These are phyloP conservation scores for Ogataea haglerorum DNA, from an alignment of 805 yeast species.

Conservation along the genomic window DNA sequence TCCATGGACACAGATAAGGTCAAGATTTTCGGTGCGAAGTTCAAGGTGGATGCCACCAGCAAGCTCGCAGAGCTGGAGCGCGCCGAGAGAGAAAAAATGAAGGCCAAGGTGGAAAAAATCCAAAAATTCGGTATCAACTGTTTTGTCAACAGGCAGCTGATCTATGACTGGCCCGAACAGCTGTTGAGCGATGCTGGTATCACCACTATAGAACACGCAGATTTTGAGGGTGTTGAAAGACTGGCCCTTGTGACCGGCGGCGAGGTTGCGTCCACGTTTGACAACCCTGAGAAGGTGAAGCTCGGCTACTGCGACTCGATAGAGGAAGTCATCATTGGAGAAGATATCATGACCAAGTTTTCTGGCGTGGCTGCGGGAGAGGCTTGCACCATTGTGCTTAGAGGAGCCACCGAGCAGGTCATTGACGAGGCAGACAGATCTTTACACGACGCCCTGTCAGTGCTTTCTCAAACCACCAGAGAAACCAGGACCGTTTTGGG, in stretches of 20 bases:
- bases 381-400: conserved; percentile 91
- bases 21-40: conserved; percentile 95
- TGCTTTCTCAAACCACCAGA: conserved; percentile 87
- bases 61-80: conserved; percentile 91
- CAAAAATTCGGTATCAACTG: conserved; percentile 76
- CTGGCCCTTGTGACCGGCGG: conserved; percentile 96
- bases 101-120: conserved; percentile 81
- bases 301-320: conserved; percentile 85
- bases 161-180: conserved; percentile 98
- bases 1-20: conserved; percentile 97
- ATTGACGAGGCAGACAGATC: conserved; percentile 98
- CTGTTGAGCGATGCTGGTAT: conserved; percentile 82
- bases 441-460: conserved; percentile 93
- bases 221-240: conserved; percentile 96
- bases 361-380: conserved; percentile 95
- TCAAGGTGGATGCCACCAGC: conserved; percentile 91
- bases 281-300: conserved; percentile 80
- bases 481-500: conserved; percentile 92
- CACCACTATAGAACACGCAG: conserved; percentile 96
- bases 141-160: conserved; percentile 93
- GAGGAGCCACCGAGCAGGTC: conserved; percentile 99
- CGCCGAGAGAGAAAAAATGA: conserved; percentile 94
- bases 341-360: conserved; percentile 83
- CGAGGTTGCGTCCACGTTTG: conserved; percentile 96
- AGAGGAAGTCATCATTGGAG: conserved; percentile 93